Conservation (phyloP, 352 stramenopile genomes). For the Ophiocytium majus region DNA sequence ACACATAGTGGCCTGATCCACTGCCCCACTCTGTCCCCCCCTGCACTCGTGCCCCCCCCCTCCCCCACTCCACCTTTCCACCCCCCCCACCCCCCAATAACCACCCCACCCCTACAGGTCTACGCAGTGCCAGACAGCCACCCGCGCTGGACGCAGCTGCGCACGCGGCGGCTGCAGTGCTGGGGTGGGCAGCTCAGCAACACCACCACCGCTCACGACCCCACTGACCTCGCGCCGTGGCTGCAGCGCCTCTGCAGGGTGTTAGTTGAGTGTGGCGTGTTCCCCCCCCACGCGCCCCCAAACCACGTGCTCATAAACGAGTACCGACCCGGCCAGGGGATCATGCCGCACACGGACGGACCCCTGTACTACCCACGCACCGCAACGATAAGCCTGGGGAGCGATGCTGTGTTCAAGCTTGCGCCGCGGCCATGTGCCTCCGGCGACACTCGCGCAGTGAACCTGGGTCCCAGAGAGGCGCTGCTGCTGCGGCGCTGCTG, state of each 20-base stretch:
- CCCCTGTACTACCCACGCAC: conserved; percentile 51
- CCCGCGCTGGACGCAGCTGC: conserved; percentile 37
- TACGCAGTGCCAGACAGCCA: conserved; percentile 14
- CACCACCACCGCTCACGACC: conserved; percentile 22
- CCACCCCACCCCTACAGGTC: background rate
- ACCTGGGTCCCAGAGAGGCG: conserved; percentile 18
- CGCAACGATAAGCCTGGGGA: conserved; percentile 53
- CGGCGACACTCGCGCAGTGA: conserved; percentile 36
- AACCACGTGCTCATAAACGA: conserved; percentile 58
- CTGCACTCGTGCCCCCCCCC: background rate
- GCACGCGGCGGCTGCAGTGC: conserved; percentile 51
- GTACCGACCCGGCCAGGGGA: conserved; percentile 54
- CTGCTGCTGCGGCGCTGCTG: conserved; percentile 44
- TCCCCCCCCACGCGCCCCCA: conserved; percentile 25
- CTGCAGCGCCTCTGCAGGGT: conserved; percentile 34
- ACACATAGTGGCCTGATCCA: background rate
- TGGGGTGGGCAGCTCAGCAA: conserved; percentile 47
- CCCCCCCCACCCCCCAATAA: too few species aligned
- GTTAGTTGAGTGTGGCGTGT: conserved; percentile 39
- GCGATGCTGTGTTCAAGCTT: conserved; percentile 55
- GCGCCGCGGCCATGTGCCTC: conserved; percentile 13
- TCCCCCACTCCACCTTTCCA: background rate
- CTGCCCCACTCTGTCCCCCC: background rate
- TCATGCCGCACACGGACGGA: conserved; percentile 57
- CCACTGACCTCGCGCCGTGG: conserved; percentile 40